Evolutionary conservation across 202 grass and related monocot genomes (phyloP).

Genomic region (Carex arenaria): DNA sequence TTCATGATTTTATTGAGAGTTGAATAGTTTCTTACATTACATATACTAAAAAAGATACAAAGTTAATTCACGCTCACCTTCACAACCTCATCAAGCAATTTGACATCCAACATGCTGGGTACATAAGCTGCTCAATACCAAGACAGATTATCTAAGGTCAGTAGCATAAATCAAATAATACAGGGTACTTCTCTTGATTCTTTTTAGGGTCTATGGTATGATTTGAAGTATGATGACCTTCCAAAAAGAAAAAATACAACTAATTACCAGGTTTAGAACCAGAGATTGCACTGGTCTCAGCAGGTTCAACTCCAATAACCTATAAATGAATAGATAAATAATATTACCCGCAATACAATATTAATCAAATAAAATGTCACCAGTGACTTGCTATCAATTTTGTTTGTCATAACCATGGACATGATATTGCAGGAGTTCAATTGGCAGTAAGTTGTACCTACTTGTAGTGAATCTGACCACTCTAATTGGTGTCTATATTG

Average conservation of each 20-base stretch:
- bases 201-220: neutral
- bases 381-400: neutral
- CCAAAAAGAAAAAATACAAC: neutral
- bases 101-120: conserved; percentile 86
- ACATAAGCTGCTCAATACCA: conserved; percentile 56
- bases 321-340: conserved; percentile 25
- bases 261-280: conserved; percentile 65
- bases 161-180: conserved; percentile 3
- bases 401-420: neutral
- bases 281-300: conserved; percentile 84
- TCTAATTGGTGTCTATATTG: neutral
- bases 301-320: conserved; percentile 93
- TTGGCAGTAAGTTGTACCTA: neutral
- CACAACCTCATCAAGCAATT: conserved; percentile 92
- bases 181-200: neutral
- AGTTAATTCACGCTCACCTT: conserved; percentile 49
- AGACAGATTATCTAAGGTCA: conserved; percentile 23
- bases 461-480: neutral
- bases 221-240: neutral
- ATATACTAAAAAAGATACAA: conserved; percentile 17
- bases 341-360: neutral
- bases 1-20: neutral
- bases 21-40: conserved; percentile 2
- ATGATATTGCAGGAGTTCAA: conserved; percentile 5
- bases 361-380: neutral